These are phyloP conservation scores for Blastocystis sp. DNA, from an alignment of 352 stramenopile species.

Conservation along the genomic window DNA sequence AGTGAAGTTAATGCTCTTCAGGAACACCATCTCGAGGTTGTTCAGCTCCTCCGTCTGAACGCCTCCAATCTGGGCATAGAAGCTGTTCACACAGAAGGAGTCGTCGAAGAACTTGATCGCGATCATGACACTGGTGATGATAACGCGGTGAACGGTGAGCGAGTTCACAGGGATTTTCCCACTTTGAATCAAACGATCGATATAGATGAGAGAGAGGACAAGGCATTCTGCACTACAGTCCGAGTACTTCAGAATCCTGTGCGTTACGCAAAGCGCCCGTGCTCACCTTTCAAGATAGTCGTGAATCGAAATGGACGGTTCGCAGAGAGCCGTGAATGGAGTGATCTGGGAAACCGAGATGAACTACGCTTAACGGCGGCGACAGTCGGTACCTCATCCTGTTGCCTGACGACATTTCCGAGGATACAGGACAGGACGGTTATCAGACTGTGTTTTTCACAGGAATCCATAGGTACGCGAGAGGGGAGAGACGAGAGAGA, in stretches of 20 bases:
- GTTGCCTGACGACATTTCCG: constrained; percentile 17
- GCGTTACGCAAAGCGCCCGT: background rate
- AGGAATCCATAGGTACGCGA: constrained; percentile 28
- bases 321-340: constrained; percentile 29
- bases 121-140: constrained; percentile 44
- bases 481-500: background rate
- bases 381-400: constrained; percentile 4
- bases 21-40: constrained; percentile 49
- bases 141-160: constrained; percentile 40
- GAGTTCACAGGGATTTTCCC: constrained; percentile 37
- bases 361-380: background rate
- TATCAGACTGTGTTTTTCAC: constrained; percentile 39
- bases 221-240: constrained; percentile 59
- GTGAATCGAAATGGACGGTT: constrained; percentile 19
- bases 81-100: constrained; percentile 21
- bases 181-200: constrained; percentile 62
- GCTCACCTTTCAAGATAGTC: constrained; percentile 32
- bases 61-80: constrained; percentile 53
- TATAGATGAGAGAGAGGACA: constrained; percentile 45
- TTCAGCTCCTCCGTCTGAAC: constrained; percentile 37
- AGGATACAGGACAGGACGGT: constrained; percentile 57
- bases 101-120: constrained; percentile 65
- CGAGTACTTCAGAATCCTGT: constrained; percentile 50
- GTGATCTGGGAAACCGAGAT: constrained; percentile 15
- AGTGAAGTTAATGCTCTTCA: constrained; percentile 40